Evolutionary conservation across 2,329 filamentous ascomycete species (phyloP).

Genomic region (Albifimbria verrucaria): DNA sequence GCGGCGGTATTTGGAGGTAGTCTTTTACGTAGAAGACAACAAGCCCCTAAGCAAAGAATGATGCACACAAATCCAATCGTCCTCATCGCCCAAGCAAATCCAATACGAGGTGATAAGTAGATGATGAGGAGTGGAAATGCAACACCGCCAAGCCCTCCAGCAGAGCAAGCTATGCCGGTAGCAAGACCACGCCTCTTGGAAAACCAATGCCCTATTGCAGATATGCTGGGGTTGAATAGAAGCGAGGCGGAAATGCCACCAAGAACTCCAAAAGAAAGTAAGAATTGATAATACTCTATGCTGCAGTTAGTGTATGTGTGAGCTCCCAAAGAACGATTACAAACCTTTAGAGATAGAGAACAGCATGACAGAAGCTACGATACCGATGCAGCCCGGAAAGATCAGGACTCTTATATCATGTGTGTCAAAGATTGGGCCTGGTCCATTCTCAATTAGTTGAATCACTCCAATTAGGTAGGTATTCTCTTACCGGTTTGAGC

Average conservation of each 20-base stretch:
- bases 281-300: conserved; percentile 64
- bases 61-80: conserved; percentile 24
- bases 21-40: conserved; percentile 33
- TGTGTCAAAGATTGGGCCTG: conserved; percentile 62
- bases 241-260: conserved; percentile 62
- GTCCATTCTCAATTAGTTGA: too few species aligned
- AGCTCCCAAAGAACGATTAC: too few species aligned
- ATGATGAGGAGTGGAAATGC: conserved; percentile 38
- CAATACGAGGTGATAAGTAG: conserved; percentile 20
- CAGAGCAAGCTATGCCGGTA: conserved; percentile 66
- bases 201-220: conserved; percentile 68
- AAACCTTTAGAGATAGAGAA: conserved; percentile 54
- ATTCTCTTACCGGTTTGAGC: conserved; percentile 56
- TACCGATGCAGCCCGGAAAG: conserved; percentile 51
- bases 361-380: conserved; percentile 53
- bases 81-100: conserved; percentile 28
- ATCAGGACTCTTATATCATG: conserved; percentile 60
- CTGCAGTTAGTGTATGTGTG: too few species aligned
- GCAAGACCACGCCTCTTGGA: conserved; percentile 59
- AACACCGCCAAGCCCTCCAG: conserved; percentile 58
- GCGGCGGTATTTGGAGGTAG: conserved; percentile 45
- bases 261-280: conserved; percentile 64
- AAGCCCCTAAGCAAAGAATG: conserved; percentile 22
- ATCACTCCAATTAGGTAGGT: background rate
- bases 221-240: conserved; percentile 67